Percentiles rank a stretch among this genome's conserved stretches.
phyloP scores from a whole-genome alignment of 2,329 filamentous ascomycete genomes.

The Claviceps purpurea region DNA sequence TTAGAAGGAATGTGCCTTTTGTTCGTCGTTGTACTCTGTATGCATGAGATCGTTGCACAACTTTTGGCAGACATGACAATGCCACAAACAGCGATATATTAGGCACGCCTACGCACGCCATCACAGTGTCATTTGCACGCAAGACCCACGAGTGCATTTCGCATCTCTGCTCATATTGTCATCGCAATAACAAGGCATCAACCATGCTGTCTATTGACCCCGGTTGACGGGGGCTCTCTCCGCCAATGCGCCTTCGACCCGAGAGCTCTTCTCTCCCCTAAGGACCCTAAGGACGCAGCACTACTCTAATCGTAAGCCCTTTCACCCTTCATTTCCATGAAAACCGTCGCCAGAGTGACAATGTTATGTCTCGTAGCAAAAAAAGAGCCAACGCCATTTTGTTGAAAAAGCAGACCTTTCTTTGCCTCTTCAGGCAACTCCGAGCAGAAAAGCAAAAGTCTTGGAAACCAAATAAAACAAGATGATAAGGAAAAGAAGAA shows the following conservation, averaged over 20 bases:
- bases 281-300: conserved; percentile 7
- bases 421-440: conserved; percentile 11
- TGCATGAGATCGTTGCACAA: background rate
- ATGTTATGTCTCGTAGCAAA: conserved; percentile 22
- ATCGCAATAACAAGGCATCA: conserved; percentile 3
- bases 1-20: no score
- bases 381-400: conserved; percentile 25
- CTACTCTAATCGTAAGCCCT: no score
- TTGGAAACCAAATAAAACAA: background rate
- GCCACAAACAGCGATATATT: no score
- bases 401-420: conserved; percentile 27
- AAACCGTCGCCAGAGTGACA: conserved; percentile 11
- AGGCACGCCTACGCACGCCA: background rate
- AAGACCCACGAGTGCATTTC: background rate
- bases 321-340: conserved; percentile 1
- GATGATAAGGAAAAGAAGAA: conserved; percentile 1
- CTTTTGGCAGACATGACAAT: background rate
- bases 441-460: background rate
- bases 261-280: conserved; percentile 12
- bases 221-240: conserved; percentile 29
- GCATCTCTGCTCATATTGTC: background rate
- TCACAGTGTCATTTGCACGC: background rate
- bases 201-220: conserved; percentile 18
- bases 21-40: no score
- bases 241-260: conserved; percentile 5